These are phyloP conservation scores for Colletotrichum coccodes DNA, from an alignment of 2,329 filamentous ascomycete genomes.

Conservation along the genomic window DNA sequence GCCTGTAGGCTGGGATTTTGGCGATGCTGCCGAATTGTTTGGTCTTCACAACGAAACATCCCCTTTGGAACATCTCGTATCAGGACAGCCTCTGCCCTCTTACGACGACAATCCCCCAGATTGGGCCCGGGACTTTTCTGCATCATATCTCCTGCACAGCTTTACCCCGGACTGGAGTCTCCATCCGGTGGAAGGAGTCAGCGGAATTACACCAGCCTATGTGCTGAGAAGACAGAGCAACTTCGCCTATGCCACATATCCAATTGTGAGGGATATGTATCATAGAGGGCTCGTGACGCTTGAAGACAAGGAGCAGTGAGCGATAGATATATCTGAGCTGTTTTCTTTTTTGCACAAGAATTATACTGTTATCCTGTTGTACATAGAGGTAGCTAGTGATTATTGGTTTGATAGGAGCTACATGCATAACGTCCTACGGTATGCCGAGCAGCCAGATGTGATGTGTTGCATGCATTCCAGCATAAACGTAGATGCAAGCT, in stretches of 20 bases:
- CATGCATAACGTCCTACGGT: too few relatives aligned
- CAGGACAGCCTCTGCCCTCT: constrained; percentile 10
- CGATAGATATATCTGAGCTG: too few relatives aligned
- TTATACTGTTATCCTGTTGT: too few relatives aligned
- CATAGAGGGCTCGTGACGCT: constrained; percentile 28
- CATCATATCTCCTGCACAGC: constrained; percentile 37
- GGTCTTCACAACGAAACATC: constrained; percentile 29
- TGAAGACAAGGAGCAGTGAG: constrained; percentile 13
- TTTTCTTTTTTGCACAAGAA: not conserved
- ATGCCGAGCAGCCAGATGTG: too few relatives aligned
- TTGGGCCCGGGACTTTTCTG: constrained; percentile 36
- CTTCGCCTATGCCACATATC: constrained; percentile 37
- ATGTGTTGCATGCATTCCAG: not conserved
- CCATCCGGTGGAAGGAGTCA: not conserved
- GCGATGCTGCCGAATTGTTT: constrained; percentile 32
- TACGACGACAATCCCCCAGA: not conserved
- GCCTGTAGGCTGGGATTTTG: constrained; percentile 35
- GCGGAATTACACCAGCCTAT: constrained; percentile 34
- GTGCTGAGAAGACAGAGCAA: constrained; percentile 38
- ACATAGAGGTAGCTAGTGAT: too few relatives aligned
- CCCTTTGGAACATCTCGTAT: not conserved
- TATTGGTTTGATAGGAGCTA: too few relatives aligned
- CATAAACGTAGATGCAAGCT: not conserved
- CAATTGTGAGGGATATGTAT: constrained; percentile 35
- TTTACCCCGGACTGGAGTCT: constrained; percentile 30